A percentile compares a stretch with the other conserved stretches of the same genome.
Conservation (phyloP, 805 yeast species). For the Zygosaccharomyces kombuchaensis region DNA sequence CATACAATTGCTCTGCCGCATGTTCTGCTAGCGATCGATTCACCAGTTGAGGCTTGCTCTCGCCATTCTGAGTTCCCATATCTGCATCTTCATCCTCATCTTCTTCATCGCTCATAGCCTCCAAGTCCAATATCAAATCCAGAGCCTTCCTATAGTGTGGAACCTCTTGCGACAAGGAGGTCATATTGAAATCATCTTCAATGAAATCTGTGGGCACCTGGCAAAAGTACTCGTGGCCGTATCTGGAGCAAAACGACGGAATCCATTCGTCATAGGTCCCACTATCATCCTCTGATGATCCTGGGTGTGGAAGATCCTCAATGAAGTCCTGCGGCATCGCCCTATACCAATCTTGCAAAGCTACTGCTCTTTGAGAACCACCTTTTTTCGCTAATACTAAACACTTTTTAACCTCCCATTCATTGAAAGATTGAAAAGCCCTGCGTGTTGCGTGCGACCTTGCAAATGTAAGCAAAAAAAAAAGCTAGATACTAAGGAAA, state of each 20-base stretch:
- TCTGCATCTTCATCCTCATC: slow-evolving; percentile 24
- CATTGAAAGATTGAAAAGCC: not conserved
- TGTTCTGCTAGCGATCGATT: slow-evolving; percentile 67
- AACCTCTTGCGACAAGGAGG: slow-evolving; percentile 80
- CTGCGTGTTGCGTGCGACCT: not conserved
- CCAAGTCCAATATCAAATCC: slow-evolving; percentile 85
- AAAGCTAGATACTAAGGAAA: not conserved
- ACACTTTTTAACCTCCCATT: not conserved
- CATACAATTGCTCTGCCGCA: slow-evolving; percentile 88
- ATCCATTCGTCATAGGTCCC: slow-evolving; percentile 65
- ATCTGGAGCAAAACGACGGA: slow-evolving; percentile 68
- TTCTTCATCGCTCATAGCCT: slow-evolving; percentile 41
- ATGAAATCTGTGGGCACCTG: slow-evolving; percentile 89
- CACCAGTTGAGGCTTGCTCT: slow-evolving; percentile 40
- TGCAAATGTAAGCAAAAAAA: not conserved
- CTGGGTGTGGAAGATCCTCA: slow-evolving; percentile 21
- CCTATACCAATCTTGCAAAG: not conserved
- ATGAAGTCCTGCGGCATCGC: slow-evolving; percentile 24
- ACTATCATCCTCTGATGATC: slow-evolving; percentile 29
- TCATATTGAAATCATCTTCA: slow-evolving; percentile 93
- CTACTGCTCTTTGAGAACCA: not conserved
- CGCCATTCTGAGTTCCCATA: slow-evolving; percentile 16
- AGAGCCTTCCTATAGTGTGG: slow-evolving; percentile 90
- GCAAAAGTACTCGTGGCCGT: slow-evolving; percentile 86
- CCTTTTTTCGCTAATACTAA: not conserved